phyloP scores from a whole-genome alignment of 345 rosid species.

The Firmiana major region DNA sequence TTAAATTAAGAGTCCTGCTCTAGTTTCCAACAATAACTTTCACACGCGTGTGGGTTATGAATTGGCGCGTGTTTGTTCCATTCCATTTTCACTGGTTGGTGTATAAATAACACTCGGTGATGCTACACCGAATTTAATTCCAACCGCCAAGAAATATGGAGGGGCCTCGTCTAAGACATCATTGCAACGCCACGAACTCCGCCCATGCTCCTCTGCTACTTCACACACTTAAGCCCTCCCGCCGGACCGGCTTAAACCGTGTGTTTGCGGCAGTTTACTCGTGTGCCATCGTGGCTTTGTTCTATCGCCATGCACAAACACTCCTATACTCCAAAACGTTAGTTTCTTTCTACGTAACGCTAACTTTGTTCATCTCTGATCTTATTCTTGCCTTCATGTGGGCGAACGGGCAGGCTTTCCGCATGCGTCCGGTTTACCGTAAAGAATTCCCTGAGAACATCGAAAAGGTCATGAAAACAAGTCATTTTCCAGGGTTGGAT shows the following conservation, averaged over 20 bases:
- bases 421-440: conserved; percentile 39
- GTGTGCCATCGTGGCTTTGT: conserved; percentile 45
- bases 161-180: background rate
- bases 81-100: background rate
- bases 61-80: background rate
- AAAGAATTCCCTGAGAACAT: conserved; percentile 46
- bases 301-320: conserved; percentile 42
- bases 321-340: conserved; percentile 32
- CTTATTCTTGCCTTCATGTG: conserved; percentile 65
- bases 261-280: conserved; percentile 43
- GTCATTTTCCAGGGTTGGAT: conserved; percentile 53
- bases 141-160: conserved; percentile 15
- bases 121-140: background rate
- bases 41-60: background rate
- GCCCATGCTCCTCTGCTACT: conserved; percentile 29
- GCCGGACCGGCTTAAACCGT: conserved; percentile 40
- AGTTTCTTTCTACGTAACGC: conserved; percentile 10
- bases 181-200: conserved; percentile 4
- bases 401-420: conserved; percentile 34
- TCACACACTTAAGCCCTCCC: conserved; percentile 35
- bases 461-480: conserved; percentile 17
- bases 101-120: background rate
- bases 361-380: conserved; percentile 49
- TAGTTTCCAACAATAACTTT: background rate
- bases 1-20: background rate